Evolutionary conservation across 805 yeast species (phyloP).

Genomic region (Zygosaccharomyces bailii): DNA sequence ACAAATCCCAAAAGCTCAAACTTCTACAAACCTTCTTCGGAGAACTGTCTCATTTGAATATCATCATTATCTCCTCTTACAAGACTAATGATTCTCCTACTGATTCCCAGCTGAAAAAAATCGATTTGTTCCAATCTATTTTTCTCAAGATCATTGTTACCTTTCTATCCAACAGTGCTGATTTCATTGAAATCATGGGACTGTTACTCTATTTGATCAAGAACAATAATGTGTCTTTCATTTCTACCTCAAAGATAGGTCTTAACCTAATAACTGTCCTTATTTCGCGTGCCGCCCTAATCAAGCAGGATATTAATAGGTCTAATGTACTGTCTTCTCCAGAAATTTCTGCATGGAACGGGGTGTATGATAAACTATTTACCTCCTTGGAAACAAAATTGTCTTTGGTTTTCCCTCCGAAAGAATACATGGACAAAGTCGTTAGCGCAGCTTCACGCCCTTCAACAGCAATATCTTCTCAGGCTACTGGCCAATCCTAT

Average conservation of each 20-base stretch:
- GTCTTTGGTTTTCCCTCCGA: constrained; percentile 76
- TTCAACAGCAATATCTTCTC: constrained; percentile 12
- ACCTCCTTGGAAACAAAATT: constrained; percentile 74
- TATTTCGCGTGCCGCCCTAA: constrained; percentile 85
- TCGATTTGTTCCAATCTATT: constrained; percentile 75
- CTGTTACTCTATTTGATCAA: constrained; percentile 66
- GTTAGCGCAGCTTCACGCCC: constrained; percentile 12
- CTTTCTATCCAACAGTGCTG: constrained; percentile 71
- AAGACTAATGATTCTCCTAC: constrained; percentile 60
- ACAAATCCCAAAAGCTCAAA: constrained; percentile 71
- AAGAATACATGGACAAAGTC: constrained; percentile 32
- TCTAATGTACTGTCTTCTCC: constrained; percentile 38
- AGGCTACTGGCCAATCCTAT: constrained; percentile 28
- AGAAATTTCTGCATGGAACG: constrained; percentile 59
- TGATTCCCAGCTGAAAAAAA: constrained; percentile 49
- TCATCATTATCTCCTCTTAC: constrained; percentile 75
- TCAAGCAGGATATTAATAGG: constrained; percentile 71
- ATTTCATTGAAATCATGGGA: constrained; percentile 73
- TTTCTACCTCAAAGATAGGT: constrained; percentile 67
- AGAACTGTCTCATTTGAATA: constrained; percentile 73
- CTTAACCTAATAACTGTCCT: constrained; percentile 84
- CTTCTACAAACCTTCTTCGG: constrained; percentile 74
- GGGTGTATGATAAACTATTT: constrained; percentile 78
- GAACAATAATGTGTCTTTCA: constrained; percentile 60
- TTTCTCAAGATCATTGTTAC: constrained; percentile 81